A percentile compares a stretch with the other conserved stretches of the same genome.
Evolutionary conservation across 2,329 filamentous ascomycete species (phyloP).

Genomic region (Lachnellula arida): DNA sequence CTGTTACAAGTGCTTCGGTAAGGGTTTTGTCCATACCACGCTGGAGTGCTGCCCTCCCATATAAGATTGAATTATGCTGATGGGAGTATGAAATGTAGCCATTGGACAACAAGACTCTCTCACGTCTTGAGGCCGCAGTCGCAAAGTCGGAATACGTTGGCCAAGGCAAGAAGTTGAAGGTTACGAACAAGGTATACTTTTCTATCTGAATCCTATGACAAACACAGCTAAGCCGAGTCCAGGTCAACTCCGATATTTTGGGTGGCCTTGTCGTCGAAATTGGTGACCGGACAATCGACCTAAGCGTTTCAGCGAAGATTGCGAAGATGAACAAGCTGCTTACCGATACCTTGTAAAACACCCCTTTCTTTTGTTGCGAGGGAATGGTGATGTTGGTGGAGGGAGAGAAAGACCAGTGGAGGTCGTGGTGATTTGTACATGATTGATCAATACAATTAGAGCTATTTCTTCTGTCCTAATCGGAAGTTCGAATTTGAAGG

Average conservation of each 20-base stretch:
- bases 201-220: background rate
- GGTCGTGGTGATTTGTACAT: slow-evolving; percentile 6
- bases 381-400: slow-evolving; percentile 10
- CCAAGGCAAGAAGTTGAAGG: slow-evolving; percentile 96
- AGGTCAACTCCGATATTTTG: slow-evolving; percentile 92
- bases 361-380: slow-evolving; percentile 28
- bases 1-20: slow-evolving; percentile 86
- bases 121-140: slow-evolving; percentile 80
- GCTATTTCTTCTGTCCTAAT: background rate
- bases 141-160: slow-evolving; percentile 84
- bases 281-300: slow-evolving; percentile 95
- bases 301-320: slow-evolving; percentile 91
- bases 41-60: background rate
- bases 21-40: slow-evolving; percentile 30
- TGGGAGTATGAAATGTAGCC: slow-evolving; percentile 45
- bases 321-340: slow-evolving; percentile 99
- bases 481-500: background rate
- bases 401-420: background rate
- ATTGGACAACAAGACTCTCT: slow-evolving; percentile 82
- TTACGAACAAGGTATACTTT: slow-evolving; percentile 71
- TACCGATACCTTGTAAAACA: slow-evolving; percentile 86
- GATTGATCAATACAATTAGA: slow-evolving; percentile 4
- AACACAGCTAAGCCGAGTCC: slow-evolving; percentile 4
- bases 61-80: slow-evolving; percentile 5
- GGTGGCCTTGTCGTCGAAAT: slow-evolving; percentile 95